Conservation (phyloP, 495 filamentous ascomycete species). For the Penicillium taxi region DNA sequence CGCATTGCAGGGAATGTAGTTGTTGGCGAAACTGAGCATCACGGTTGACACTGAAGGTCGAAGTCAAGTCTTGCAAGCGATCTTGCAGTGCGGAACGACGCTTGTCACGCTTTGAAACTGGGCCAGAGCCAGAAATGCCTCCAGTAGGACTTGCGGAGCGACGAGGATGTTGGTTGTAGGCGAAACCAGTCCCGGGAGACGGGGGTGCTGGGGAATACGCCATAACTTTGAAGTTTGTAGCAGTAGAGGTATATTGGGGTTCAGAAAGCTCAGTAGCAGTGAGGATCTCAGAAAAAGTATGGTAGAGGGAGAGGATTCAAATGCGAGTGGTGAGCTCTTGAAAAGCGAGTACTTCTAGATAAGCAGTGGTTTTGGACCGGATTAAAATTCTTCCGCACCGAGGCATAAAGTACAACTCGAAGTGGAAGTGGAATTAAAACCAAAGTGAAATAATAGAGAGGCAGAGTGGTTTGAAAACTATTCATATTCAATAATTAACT, state of each 20-base stretch:
- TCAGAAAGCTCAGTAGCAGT: too few relatives aligned
- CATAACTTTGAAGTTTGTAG: not conserved
- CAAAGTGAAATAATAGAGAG: not conserved
- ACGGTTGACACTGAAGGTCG: slow-evolving; percentile 68
- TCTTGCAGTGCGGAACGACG: slow-evolving; percentile 71
- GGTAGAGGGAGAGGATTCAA: too few relatives aligned
- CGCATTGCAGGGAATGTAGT: slow-evolving; percentile 77
- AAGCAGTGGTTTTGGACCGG: not conserved
- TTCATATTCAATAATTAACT: too few relatives aligned
- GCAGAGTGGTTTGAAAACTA: not conserved
- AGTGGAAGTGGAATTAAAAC: not conserved
- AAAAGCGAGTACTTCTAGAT: slow-evolving; percentile 29
- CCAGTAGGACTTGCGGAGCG: slow-evolving; percentile 32
- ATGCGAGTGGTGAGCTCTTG: too few relatives aligned
- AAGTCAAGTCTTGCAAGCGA: slow-evolving; percentile 61
- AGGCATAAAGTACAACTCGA: not conserved
- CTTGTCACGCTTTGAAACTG: slow-evolving; percentile 80
- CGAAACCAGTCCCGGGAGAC: slow-evolving; percentile 24
- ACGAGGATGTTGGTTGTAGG: slow-evolving; percentile 21
- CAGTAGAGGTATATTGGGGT: too few relatives aligned
- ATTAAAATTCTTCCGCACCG: not conserved
- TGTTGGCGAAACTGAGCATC: slow-evolving; percentile 83
- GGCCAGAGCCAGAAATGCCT: slow-evolving; percentile 20
- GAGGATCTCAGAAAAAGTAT: too few relatives aligned
- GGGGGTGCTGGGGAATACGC: slow-evolving; percentile 26